Evolutionary conservation across 2,329 filamentous ascomycete species (phyloP).

Genomic region (Tolypocladium ovalisporum): DNA sequence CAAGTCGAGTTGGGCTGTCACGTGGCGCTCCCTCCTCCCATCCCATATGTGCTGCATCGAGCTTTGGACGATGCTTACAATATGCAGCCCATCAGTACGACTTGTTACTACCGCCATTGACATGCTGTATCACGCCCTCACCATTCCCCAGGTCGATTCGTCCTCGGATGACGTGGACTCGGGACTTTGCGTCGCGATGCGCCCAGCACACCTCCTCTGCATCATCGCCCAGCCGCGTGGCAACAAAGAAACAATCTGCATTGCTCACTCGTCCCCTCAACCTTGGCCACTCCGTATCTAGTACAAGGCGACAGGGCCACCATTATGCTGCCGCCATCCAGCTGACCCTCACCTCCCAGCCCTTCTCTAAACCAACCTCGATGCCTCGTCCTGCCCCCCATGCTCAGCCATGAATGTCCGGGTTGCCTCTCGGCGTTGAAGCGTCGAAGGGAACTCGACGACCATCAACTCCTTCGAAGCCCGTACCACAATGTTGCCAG

Average conservation of each 20-base stretch:
- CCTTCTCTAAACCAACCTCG: background rate
- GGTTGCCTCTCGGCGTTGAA: background rate
- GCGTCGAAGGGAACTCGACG: background rate
- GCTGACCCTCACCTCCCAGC: background rate
- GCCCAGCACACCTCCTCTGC: background rate
- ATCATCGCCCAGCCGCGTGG: background rate
- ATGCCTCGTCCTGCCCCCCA: background rate
- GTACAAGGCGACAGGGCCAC: conserved; percentile 11
- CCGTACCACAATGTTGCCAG: background rate
- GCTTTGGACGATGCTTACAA: too few relatives aligned
- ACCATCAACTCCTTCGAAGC: background rate
- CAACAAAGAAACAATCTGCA: conserved; percentile 4
- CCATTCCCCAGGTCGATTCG: background rate
- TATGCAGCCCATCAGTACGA: too few relatives aligned
- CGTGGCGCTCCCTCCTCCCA: background rate
- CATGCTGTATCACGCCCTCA: background rate
- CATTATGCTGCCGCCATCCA: conserved; percentile 1
- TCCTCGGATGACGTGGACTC: background rate
- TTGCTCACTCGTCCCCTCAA: conserved; percentile 3
- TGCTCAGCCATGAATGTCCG: background rate
- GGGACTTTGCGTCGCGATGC: background rate
- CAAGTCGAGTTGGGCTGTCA: background rate
- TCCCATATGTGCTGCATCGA: background rate
- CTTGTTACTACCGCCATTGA: too few relatives aligned
- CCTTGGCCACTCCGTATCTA: conserved; percentile 11